These are phyloP conservation scores for Pleurotus eryngii DNA, from an alignment of 768 basidiomycete species.

Conservation along the genomic window DNA sequence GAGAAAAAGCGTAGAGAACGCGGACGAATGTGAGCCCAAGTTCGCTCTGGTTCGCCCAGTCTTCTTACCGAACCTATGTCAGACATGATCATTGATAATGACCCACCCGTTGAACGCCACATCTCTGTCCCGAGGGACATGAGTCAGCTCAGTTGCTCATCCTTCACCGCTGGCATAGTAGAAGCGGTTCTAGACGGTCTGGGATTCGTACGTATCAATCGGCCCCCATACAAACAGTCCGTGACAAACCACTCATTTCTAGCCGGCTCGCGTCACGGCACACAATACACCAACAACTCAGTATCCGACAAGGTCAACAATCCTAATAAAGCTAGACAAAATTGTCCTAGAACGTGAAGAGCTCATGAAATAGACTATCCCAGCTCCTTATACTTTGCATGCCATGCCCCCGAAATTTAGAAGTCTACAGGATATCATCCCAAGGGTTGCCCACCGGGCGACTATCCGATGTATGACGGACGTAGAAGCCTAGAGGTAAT, in stretches of 20 bases:
- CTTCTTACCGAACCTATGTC: constrained; percentile 4
- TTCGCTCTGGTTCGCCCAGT: neutral
- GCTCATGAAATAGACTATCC: constrained; percentile 56
- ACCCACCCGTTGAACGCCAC: constrained; percentile 85
- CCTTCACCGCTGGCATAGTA: constrained; percentile 94
- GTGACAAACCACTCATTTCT: neutral
- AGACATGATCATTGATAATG: constrained; percentile 99
- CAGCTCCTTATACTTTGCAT: constrained; percentile 1
- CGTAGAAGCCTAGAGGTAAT: constrained; percentile 5
- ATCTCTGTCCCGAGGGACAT: constrained; percentile 95
- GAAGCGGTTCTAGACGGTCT: constrained; percentile 95
- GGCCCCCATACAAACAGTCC: neutral
- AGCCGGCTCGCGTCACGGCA: constrained; percentile 97
- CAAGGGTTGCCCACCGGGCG: too few relatives aligned
- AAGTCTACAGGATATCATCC: too few relatives aligned
- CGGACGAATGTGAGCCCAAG: constrained; percentile 79
- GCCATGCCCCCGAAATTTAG: too few relatives aligned
- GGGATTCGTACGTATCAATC: constrained; percentile 72
- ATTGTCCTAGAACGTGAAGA: constrained; percentile 93
- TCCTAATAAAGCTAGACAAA: constrained; percentile 94
- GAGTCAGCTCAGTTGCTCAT: constrained; percentile 93
- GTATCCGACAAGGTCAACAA: constrained; percentile 85
- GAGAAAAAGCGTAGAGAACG: constrained; percentile 96
- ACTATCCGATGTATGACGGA: too few relatives aligned
- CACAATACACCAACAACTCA: constrained; percentile 86